A percentile compares a stretch with the other conserved stretches of the same genome.
These are phyloP conservation scores for Carpinus fangiana DNA, from an alignment of 306 rosid genomes.

Conservation along the genomic window DNA sequence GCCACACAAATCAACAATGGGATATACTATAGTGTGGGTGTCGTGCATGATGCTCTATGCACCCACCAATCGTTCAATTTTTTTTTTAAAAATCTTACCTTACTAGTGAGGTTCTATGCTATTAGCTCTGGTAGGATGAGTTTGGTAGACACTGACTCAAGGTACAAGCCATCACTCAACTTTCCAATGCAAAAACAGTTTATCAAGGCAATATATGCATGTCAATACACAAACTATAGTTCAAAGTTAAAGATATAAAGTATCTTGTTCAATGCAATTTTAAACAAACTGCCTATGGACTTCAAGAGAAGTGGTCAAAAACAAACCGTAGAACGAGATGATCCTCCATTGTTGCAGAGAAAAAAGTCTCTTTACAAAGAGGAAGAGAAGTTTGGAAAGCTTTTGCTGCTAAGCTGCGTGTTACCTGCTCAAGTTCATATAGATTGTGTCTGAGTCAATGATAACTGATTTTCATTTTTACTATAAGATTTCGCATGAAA, in stretches of 20 bases:
- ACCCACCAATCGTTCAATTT: no score
- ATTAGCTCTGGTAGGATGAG: neutral
- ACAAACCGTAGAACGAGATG: conserved; percentile 69
- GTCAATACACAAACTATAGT: neutral
- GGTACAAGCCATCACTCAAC: neutral
- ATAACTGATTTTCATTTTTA: neutral
- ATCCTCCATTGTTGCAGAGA: conserved; percentile 75
- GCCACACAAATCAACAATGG: no score
- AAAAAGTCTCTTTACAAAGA: conserved; percentile 89
- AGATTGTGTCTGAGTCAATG: neutral
- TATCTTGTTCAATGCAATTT: conserved; percentile 9
- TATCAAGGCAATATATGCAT: neutral
- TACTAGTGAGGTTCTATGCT: neutral
- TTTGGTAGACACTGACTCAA: neutral
- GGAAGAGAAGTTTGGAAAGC: conserved; percentile 80
- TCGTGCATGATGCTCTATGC: no score
- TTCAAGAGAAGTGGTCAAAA: conserved; percentile 10
- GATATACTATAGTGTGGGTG: no score
- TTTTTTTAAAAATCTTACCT: neutral
- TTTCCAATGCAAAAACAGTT: neutral
- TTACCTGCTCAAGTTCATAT: conserved; percentile 53
- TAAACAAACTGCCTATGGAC: conserved; percentile 7
- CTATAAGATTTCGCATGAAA: no score
- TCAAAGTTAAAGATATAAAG: neutral
- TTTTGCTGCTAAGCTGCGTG: conserved; percentile 86